Conservation (phyloP, 23 red algal genomes). For the Gracilaria caudata region DNA sequence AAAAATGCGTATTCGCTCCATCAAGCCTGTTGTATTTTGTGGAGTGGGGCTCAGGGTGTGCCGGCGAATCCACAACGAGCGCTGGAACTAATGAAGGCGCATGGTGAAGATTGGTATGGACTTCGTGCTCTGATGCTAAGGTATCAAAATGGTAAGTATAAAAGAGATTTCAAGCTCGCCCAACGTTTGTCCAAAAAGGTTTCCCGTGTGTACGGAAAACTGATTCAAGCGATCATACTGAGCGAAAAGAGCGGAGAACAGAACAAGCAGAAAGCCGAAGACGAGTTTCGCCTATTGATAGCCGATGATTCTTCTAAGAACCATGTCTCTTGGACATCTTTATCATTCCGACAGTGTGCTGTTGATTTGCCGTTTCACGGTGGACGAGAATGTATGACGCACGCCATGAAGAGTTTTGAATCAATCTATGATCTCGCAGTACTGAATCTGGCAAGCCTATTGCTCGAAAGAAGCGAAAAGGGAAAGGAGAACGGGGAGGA, state of each 20-base stretch:
- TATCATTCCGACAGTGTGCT: not conserved
- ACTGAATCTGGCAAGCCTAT: conserved; percentile 2
- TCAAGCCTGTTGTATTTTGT: not conserved
- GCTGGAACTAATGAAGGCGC: not conserved
- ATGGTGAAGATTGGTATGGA: not conserved
- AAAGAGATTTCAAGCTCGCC: not conserved
- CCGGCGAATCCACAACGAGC: not conserved
- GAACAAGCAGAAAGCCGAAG: not conserved
- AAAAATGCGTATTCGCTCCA: not conserved
- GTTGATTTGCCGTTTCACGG: conserved; percentile 4
- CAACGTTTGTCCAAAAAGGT: not conserved
- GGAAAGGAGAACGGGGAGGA: not conserved
- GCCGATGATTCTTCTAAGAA: not conserved
- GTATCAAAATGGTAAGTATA: not conserved
- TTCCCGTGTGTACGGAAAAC: not conserved
- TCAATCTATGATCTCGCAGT: not conserved
- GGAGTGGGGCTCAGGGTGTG: not conserved
- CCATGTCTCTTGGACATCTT: not conserved
- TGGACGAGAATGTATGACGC: not conserved
- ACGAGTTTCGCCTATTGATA: not conserved
- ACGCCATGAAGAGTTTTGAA: not conserved
- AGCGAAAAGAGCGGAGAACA: not conserved
- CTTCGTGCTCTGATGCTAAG: not conserved
- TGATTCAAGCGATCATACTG: not conserved
- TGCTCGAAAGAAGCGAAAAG: not conserved